Conservation (phyloP, 1,139 yeast species). For the Kazachstania sp. region DNA sequence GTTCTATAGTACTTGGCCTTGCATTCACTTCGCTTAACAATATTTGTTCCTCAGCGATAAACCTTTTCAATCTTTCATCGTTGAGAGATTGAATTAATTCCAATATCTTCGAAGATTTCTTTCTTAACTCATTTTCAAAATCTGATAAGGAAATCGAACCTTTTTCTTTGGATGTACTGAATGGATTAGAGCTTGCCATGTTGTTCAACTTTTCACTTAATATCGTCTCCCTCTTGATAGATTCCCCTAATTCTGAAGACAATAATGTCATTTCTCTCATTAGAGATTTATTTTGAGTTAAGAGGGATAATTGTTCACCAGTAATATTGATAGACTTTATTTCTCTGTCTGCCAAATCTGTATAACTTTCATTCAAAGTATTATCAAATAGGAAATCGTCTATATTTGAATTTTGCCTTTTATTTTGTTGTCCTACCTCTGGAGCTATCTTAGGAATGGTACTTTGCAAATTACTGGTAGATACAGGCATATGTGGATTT, state of each 20-base stretch:
- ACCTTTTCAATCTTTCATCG: conserved; percentile 56
- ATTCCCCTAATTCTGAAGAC: conserved; percentile 62
- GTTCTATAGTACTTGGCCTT: conserved; percentile 45
- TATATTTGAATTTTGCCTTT: conserved; percentile 3
- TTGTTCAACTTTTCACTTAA: conserved; percentile 42
- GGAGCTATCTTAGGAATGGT: background rate
- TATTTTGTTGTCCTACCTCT: background rate
- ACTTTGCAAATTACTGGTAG: background rate
- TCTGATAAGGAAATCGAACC: conserved; percentile 13
- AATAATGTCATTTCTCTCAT: conserved; percentile 58
- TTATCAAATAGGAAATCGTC: conserved; percentile 21
- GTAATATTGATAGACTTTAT: conserved; percentile 33
- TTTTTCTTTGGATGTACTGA: conserved; percentile 5
- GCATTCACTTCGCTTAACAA: conserved; percentile 47
- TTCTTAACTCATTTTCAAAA: conserved; percentile 33
- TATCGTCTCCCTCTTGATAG: conserved; percentile 56
- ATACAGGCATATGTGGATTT: background rate
- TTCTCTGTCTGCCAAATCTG: conserved; percentile 5
- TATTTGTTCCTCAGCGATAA: conserved; percentile 63
- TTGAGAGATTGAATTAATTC: conserved; percentile 50
- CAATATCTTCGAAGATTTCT: conserved; percentile 41
- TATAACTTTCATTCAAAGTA: conserved; percentile 11
- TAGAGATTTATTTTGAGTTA: conserved; percentile 50
- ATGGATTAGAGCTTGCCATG: background rate
- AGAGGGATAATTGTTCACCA: conserved; percentile 53